phyloP scores from a whole-genome alignment of 75 land plant genomes.

The Picea sitchensis region DNA sequence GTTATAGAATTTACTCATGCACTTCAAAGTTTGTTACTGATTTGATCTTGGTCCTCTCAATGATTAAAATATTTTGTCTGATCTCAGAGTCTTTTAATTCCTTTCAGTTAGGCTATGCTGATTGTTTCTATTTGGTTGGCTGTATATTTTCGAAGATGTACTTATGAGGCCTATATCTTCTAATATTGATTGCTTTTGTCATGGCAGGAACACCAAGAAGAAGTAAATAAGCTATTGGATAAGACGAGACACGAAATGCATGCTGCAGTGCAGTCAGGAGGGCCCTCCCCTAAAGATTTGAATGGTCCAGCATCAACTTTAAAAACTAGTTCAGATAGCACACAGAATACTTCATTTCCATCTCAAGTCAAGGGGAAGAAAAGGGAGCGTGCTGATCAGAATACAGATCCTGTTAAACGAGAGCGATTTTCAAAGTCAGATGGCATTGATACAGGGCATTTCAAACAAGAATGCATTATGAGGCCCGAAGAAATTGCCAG shows the following conservation, averaged over 20 bases:
- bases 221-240: constrained; percentile 80
- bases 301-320: constrained; percentile 54
- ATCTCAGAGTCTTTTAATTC: not conserved
- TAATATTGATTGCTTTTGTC: not conserved
- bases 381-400: constrained; percentile 80
- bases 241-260: constrained; percentile 95
- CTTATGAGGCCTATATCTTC: not conserved
- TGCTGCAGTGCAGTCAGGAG: constrained; percentile 77
- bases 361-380: constrained; percentile 80
- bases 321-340: constrained; percentile 62
- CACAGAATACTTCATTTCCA: constrained; percentile 49
- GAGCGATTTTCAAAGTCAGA: constrained; percentile 56
- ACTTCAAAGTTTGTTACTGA: not conserved
- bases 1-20: not conserved
- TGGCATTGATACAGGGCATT: constrained; percentile 55
- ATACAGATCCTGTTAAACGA: constrained; percentile 59
- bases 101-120: not conserved
- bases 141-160: not conserved
- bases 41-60: not conserved
- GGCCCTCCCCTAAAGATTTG: constrained; percentile 78
- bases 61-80: not conserved
- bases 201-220: constrained; percentile 87
- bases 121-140: not conserved
- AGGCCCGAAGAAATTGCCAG: constrained; percentile 68
- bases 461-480: constrained; percentile 47